Conservation (phyloP, 306 rosid species). For the Cicer pinnatifidum region DNA sequence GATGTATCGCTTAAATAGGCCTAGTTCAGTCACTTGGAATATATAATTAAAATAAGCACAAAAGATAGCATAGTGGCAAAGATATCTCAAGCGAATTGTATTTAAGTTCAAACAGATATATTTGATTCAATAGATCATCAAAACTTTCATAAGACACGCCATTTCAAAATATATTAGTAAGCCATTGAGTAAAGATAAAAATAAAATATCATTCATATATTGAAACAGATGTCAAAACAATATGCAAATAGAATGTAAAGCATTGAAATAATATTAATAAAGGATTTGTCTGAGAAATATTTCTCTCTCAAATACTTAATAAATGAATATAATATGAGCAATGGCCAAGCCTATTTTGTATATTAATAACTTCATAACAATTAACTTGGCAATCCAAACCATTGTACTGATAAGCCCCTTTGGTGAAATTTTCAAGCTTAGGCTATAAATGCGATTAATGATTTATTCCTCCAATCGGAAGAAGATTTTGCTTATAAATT, state of each 20-base stretch:
- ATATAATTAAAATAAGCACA: background rate
- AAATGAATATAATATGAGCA: background rate
- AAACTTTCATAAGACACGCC: background rate
- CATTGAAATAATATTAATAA: slow-evolving; percentile 4
- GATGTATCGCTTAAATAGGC: background rate
- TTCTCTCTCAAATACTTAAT: background rate
- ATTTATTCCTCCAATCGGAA: background rate
- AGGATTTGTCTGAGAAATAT: background rate
- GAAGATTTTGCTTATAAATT: slow-evolving; percentile 1
- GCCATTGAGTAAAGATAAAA: background rate
- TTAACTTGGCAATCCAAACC: background rate
- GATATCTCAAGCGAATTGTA: background rate
- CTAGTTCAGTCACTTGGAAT: background rate
- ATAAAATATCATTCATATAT: background rate
- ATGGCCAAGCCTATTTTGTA: slow-evolving; percentile 9
- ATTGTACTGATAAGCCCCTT: too few relatives aligned
- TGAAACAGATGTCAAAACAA: slow-evolving; percentile 7
- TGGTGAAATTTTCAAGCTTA: too few relatives aligned
- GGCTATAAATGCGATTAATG: background rate
- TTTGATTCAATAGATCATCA: too few relatives aligned
- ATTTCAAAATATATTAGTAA: background rate
- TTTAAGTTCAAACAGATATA: background rate
- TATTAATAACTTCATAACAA: slow-evolving; percentile 10
- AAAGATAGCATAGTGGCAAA: background rate
- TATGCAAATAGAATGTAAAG: slow-evolving; percentile 5